Base-by-base conservation (phyloP, 2,329 filamentous ascomycete genomes). In the Thelonectria rubi region DNA sequence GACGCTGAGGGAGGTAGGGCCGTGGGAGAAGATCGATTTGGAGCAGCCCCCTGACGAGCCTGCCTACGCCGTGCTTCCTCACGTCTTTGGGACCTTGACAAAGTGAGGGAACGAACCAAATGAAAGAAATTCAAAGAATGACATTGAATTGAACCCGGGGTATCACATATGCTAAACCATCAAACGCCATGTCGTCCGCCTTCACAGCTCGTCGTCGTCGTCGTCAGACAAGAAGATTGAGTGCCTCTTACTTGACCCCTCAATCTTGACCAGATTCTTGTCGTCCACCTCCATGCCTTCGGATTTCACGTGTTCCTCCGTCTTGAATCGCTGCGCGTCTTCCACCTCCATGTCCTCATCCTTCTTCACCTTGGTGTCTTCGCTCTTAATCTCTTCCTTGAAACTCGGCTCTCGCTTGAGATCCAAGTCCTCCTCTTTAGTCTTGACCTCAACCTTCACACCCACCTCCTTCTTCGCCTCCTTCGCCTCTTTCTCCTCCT, bases 1-100 rank as follows among this genome's bases (percentile, higher is more conserved):
- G 58, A 79, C 72, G 20, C 71, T 87, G n/a, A 76, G 74, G 26
- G 76, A 80, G 37, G 83, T 81, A 10, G 85, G 84, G 0, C 73
- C 78, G 0, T 88, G 85, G 84, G 73, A 77, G 5, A 75, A 77
- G 7, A 70, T 86, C 10, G 83, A 87, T 62, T 67, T 87, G 5
- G 75, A 64, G 0, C 77, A 77, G 56, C 79, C 80, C 0, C 64
- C 68, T 0, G 73, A 68, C 1, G 80, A 84, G 66, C 74, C 74
- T 3, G 81, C 80, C 74, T 83, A 77, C 52, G 65, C 76, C 1
- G 61, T 74, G 2, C 62, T 84, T 14, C 85, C 84, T 24, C 84
- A 86, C 53, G 71, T 84, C n/a, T 63, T 81, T 17, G 85, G 85
- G 3, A 79, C 81, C 0, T 72, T 86, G 53, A 85, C 81, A 0